These are phyloP conservation scores for Cystobasidium tubakii DNA, from an alignment of 768 basidiomycete species.

Conservation along the genomic window DNA sequence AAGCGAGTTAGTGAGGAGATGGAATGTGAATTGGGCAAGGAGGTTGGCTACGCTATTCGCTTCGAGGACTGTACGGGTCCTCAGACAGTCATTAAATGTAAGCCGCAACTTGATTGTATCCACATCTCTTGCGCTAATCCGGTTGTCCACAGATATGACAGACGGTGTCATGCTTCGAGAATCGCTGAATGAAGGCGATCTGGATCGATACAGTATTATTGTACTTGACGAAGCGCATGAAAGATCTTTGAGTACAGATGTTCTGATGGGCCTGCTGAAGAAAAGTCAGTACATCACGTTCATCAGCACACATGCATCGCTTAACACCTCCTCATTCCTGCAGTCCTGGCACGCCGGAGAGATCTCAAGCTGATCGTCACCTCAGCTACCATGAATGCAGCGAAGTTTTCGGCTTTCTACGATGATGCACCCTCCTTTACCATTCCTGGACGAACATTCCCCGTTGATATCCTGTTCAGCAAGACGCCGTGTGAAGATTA, in stretches of 20 bases:
- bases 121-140: not conserved
- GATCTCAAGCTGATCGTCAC: conserved; percentile 96
- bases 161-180: conserved; percentile 97
- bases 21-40: conserved; percentile 86
- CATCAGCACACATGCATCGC: not conserved
- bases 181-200: conserved; percentile 94
- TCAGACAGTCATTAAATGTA: conserved; percentile 95
- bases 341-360: conserved; percentile 77
- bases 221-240: conserved; percentile 99
- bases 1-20: conserved; percentile 99
- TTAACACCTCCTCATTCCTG: not conserved
- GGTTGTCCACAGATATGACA: conserved; percentile 71
- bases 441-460: conserved; percentile 90
- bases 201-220: conserved; percentile 92
- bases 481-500: conserved; percentile 99
- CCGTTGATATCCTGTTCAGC: conserved; percentile 89
- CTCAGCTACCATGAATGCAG: conserved; percentile 98
- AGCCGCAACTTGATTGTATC: conserved; percentile 45
- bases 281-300: conserved; percentile 62
- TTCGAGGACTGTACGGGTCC: conserved; percentile 95
- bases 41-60: conserved; percentile 94
- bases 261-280: conserved; percentile 87
- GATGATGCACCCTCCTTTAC: conserved; percentile 92
- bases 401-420: conserved; percentile 96
- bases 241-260: conserved; percentile 92